Evolutionary conservation across 1,284 basidiomycete genomes (phyloP), one percentile per base, ranked within the genome.

Genomic region (Mycena sp.): DNA sequence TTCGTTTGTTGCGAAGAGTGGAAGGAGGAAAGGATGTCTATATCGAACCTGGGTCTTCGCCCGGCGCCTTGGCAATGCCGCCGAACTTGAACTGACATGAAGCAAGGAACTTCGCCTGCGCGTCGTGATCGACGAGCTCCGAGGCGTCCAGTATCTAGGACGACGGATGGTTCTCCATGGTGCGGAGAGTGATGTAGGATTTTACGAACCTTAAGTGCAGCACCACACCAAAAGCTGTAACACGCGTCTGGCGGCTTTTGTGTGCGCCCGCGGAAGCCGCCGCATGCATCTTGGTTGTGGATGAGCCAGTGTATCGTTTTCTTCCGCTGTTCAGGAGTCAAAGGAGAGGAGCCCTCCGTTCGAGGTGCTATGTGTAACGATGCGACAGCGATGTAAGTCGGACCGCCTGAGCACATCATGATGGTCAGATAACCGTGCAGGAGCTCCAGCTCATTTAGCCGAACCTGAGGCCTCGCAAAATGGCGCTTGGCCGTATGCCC

Each of bases 151-250:
- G 81, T 30, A 94, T 87, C 92, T 94, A 69, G 38, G 19, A 29
- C 16, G 11, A 73, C 29, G 61, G 61, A 4, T 61, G 32, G 32
- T 9, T 35, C 9, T 35, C 14, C 7, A 35, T 35, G 32, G 14
- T 9, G 32, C 14, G 7, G 32, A 35, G 14, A 9, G 9, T 35
- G 32, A 35, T 35, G 9, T 9, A 35, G 7, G 41, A 54, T 16
- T 60, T 30, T 52, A 75, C 84, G 67, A 67, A 95, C 94, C 69
- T 85, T 78, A 7, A 97, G 75, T 1, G 92, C 84, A 5, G 89
- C 95, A 2, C 92, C 91, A 69, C 92, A 93, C 96, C 95, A 98
- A 76, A 97, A 98, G 68, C 92, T 94, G 76, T 98, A 98, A 75
- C 95, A 98, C 1, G 95, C 93, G 71, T 98, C 95, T 12, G 91